Conservation (phyloP, 2,329 filamentous ascomycete species). For the Hymenoscyphus fraxineus region DNA sequence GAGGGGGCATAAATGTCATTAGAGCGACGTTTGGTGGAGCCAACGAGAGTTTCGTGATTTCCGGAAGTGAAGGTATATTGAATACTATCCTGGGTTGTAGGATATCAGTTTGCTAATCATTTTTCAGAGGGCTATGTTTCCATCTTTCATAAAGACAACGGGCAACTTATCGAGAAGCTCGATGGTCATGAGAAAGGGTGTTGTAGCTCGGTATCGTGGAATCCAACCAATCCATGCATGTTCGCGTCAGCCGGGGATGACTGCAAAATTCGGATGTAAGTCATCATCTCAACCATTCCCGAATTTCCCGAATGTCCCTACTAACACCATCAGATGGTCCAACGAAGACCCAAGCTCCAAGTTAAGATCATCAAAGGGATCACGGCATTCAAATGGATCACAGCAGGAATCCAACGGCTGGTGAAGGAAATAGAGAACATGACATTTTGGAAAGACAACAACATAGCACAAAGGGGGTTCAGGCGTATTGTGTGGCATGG, state of each 20-base stretch:
- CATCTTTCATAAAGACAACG: slow-evolving; percentile 88
- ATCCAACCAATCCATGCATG: slow-evolving; percentile 74
- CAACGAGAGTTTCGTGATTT: slow-evolving; percentile 85
- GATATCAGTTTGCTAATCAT: slow-evolving; percentile 14
- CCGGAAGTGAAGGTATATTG: slow-evolving; percentile 80
- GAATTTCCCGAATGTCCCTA: neutral
- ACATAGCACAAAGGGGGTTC: slow-evolving; percentile 4
- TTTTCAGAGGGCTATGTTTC: slow-evolving; percentile 61
- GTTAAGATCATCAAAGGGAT: slow-evolving; percentile 11
- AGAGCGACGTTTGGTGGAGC: slow-evolving; percentile 83
- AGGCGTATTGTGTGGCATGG: neutral
- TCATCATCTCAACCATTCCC: slow-evolving; percentile 20
- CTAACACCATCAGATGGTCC: slow-evolving; percentile 24
- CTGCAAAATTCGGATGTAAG: slow-evolving; percentile 78
- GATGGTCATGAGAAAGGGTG: slow-evolving; percentile 69
- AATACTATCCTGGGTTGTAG: neutral
- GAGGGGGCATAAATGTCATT: slow-evolving; percentile 74
- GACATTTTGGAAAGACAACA: neutral
- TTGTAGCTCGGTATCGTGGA: slow-evolving; percentile 88
- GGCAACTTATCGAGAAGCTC: slow-evolving; percentile 69
- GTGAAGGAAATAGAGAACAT: slow-evolving; percentile 13
- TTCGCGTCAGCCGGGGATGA: slow-evolving; percentile 93
- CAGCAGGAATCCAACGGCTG: slow-evolving; percentile 23
- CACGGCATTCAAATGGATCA: slow-evolving; percentile 19
- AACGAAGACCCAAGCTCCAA: slow-evolving; percentile 19